Evolutionary conservation across 2,329 filamentous ascomycete species (phyloP), one percentile per base, ranked within the genome.

Genomic region (Pseudofabraea citricarpa): DNA sequence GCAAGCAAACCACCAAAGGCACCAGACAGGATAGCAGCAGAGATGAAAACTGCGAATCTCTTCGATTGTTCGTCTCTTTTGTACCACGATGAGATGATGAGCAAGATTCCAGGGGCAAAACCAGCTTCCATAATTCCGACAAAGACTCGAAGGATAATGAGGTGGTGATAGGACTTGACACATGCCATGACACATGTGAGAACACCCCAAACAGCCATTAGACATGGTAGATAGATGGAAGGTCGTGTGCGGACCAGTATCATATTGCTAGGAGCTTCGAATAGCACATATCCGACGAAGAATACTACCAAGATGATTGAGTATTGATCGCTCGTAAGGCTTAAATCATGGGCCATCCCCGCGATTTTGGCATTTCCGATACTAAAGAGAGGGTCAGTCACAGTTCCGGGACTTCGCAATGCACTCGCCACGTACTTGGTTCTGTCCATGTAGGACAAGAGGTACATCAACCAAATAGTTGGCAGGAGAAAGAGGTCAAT

Each of bases 231-330:
- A 53, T 73, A 78, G n/a, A 71, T 53, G 1, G 71, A 74, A 0
- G 74, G 75, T 33, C 65, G 64, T 15, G 68, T 67, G 27, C 66
- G 66, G 26, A 68, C 65, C 20, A 79, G 63, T n/a, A 75, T 61
- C 56, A 78, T 69, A 57, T 77, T 78, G 42, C 69, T 73, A 0
- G 74, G 74, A 1, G 75, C 65, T 52, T 78, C 73, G 49, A 72
- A 75, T 12, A 73, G 52, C 29, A 79, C 68, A 52, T 79, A 76
- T 24, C 61, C 64, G 43, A 73, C 64, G 53, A 77, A 77, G 62
- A 78, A 79, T 5, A 79, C 70, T 2, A 75, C 67, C 15, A 79
- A 55, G 3, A 68, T 60, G 47, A 73, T 66, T 1, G 67, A 70
- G 54, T 78, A 79, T 51, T 77, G 58, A 45, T 65, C 64, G 4